Base-by-base conservation (phyloP, 2,329 filamentous ascomycete species). In the Dothideomycetes sp. region DNA sequence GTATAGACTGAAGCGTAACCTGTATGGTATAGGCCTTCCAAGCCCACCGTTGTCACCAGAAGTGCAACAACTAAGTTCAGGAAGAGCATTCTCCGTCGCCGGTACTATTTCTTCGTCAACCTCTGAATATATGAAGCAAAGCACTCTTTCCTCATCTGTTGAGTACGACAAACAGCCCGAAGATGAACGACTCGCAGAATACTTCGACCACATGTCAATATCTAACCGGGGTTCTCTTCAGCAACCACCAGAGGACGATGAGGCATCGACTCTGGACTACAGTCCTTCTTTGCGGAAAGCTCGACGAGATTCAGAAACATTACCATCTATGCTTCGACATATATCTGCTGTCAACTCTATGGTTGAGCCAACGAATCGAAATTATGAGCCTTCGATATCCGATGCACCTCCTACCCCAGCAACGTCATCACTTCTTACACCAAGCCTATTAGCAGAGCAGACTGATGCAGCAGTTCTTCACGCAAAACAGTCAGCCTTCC, bases 401-500 rank as follows among this genome's bases (percentile, higher is more conserved):
- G n/a, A n/a, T 27, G 22, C 22, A 12, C 7, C 12, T 27, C 12
- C 22, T 27, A 12, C 22, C 22, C 7, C 22, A 7, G 22, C 31
- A 15, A 10, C 31, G 14, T 17, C n/a, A 10, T 17, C 31, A 33
- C 14, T 14, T 15, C 14, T 14, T 9, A 14, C 31, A 33, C 8
- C 8, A 33, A n/a, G n/a, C n/a, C n/a, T n/a, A 15, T 27, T 27
- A 7, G 7, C 22, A 27, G 12, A 27, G 22, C 22, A 27, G 22
- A 27, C 22, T 14, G 31, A 33, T 17, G 31, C 31, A 14, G 14
- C 14, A 10, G 5, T 36, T 11, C 24, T 34, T 11, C 24, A 38
- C 8, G 18, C 27, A 18, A 27, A 31, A 38, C 41, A 17, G 43
- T 45, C 30, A 31, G 40, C 38, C 3, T 68, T 68, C 34, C 59